A percentile compares a stretch with the other conserved stretches of the same genome.
phyloP scores from a whole-genome alignment of 1,284 basidiomycete genomes.

The Cutaneotrichosporon sp. region DNA sequence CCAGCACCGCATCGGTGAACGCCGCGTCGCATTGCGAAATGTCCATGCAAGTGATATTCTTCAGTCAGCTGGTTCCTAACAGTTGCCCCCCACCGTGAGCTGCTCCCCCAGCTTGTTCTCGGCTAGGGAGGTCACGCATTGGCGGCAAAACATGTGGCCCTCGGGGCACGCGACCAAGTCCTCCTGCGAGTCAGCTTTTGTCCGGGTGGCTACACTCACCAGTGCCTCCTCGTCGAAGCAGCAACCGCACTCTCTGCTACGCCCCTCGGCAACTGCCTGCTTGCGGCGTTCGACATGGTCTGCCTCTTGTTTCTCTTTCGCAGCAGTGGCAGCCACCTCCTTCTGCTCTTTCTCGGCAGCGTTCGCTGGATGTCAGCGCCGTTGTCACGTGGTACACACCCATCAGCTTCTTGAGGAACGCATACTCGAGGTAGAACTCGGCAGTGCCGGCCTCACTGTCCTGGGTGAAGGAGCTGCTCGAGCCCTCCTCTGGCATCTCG shows the following conservation, averaged over 20 bases:
- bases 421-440: constrained; percentile 11
- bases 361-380: constrained; percentile 14
- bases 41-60: constrained; percentile 74
- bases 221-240: constrained; percentile 71
- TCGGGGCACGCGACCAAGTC: constrained; percentile 82
- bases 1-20: constrained; percentile 67
- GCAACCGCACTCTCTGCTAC: constrained; percentile 75
- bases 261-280: constrained; percentile 53
- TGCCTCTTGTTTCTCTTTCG: constrained; percentile 31
- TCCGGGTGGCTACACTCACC: constrained; percentile 56
- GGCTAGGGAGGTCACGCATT: constrained; percentile 58
- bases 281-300: constrained; percentile 40
- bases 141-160: constrained; percentile 69
- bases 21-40: constrained; percentile 67
- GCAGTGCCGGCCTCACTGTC: not conserved
- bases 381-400: not conserved
- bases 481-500: constrained; percentile 3
- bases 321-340: constrained; percentile 38
- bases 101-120: constrained; percentile 54
- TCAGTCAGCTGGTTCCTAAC: constrained; percentile 25
- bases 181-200: constrained; percentile 56
- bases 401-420: constrained; percentile 17
- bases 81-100: constrained; percentile 34
- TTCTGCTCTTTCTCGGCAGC: constrained; percentile 22
- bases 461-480: not conserved